Conservation (phyloP, 495 filamentous ascomycete species). For the Pseudotulostoma volvatum region DNA sequence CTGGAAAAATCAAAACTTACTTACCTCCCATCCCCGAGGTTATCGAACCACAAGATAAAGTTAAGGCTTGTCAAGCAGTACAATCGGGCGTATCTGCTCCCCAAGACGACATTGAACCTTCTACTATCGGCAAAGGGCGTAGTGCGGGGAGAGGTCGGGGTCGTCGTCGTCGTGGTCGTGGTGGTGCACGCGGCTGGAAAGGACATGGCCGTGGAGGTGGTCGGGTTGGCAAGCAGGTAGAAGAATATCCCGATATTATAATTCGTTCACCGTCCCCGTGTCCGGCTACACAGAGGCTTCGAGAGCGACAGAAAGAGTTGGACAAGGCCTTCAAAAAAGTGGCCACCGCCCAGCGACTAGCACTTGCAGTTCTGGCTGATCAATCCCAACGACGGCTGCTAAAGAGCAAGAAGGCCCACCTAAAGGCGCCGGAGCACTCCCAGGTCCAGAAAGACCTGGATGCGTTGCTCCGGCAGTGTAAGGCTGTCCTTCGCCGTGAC, state of each 20-base stretch:
- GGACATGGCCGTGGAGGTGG: constrained; percentile 13
- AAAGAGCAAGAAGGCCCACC: constrained; percentile 27
- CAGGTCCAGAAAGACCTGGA: constrained; percentile 14
- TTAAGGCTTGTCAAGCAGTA: too few relatives aligned
- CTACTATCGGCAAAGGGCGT: constrained; percentile 3
- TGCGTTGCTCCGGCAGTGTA: constrained; percentile 5
- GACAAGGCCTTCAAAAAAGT: constrained; percentile 27
- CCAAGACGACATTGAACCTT: constrained; percentile 3
- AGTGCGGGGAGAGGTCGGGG: constrained; percentile 19
- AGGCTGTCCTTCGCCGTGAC: constrained; percentile 11
- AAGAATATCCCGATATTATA: constrained; percentile 17
- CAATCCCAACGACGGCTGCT: constrained; percentile 23
- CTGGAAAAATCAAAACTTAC: constrained; percentile 8
- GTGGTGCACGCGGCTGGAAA: constrained; percentile 17
- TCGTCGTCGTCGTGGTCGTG: constrained; percentile 18
- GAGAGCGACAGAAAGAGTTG: constrained; percentile 26
- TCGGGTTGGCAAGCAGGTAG: constrained; percentile 13
- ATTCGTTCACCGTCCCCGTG: constrained; percentile 23
- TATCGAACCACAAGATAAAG: too few relatives aligned
- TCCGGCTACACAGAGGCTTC: constrained; percentile 20
- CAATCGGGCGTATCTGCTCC: too few relatives aligned
- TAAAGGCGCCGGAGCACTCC: constrained; percentile 24
- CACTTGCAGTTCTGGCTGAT: constrained; percentile 23
- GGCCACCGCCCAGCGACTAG: constrained; percentile 23
- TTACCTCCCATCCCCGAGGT: constrained; percentile 7